A percentile compares a stretch with the other conserved stretches of the same genome.
Evolutionary conservation across 163 green algal species (phyloP).

Genomic region (Scenedesmus sp.): DNA sequence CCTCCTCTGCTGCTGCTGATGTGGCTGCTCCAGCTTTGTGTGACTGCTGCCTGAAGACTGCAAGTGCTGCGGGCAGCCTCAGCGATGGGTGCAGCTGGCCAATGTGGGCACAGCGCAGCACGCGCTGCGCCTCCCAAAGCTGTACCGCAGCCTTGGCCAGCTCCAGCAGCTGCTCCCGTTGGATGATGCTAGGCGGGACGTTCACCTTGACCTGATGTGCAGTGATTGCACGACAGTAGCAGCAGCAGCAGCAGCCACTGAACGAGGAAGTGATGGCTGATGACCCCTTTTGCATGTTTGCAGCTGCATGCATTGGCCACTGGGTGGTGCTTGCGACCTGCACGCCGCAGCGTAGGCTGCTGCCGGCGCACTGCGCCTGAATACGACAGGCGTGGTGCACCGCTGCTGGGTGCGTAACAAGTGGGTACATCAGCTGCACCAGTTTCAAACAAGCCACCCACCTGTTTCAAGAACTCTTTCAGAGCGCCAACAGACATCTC

Average conservation of each 20-base stretch:
- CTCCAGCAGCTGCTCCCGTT: background rate
- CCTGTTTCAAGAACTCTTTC: background rate
- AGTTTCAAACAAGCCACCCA: background rate
- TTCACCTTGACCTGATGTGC: background rate
- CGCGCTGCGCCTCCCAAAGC: background rate
- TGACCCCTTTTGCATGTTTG: background rate
- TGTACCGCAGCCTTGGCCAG: background rate
- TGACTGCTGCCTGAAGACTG: too few relatives aligned
- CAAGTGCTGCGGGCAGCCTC: too few relatives aligned
- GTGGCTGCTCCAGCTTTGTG: too few relatives aligned
- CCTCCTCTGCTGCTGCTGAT: too few relatives aligned
- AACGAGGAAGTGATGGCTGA: too few relatives aligned
- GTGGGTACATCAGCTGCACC: background rate
- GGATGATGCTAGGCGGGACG: background rate
- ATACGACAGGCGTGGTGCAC: too few relatives aligned
- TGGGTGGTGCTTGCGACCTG: background rate
- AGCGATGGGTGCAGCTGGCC: too few relatives aligned
- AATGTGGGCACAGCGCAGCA: too few relatives aligned
- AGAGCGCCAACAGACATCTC: background rate
- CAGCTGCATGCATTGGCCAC: background rate
- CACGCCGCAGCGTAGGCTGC: too few relatives aligned
- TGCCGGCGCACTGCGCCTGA: too few relatives aligned
- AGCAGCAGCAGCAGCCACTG: background rate
- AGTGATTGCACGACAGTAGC: background rate
- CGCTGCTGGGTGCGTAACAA: background rate